A percentile compares a stretch with the other conserved stretches of the same genome.
phyloP scores from a whole-genome alignment of 2,329 filamentous ascomycete genomes.

The Paecilomyces sp. region DNA sequence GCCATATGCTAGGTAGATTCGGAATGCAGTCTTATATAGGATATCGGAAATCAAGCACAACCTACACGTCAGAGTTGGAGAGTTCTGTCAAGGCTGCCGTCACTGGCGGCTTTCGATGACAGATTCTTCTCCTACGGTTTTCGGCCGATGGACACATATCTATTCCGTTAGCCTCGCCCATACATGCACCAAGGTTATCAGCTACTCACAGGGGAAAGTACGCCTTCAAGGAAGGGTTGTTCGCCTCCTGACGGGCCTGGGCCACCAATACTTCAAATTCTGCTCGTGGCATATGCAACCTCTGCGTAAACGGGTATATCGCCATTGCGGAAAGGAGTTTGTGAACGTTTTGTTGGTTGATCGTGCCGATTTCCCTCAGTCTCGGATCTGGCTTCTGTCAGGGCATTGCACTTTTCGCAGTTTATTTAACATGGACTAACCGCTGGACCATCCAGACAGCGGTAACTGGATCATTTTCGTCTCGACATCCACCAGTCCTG shows the following conservation, averaged over 20 bases:
- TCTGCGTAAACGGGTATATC: constrained; percentile 39
- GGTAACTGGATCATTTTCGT: constrained; percentile 58
- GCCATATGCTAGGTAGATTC: background rate
- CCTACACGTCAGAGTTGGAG: background rate
- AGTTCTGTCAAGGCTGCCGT: background rate
- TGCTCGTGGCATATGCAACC: constrained; percentile 32
- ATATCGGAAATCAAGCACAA: background rate
- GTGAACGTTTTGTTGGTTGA: constrained; percentile 31
- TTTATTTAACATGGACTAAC: constrained; percentile 36
- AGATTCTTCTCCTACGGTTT: constrained; percentile 18
- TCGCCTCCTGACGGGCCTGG: constrained; percentile 31
- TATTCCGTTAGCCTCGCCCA: constrained; percentile 16
- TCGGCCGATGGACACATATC: constrained; percentile 37
- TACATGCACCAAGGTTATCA: background rate
- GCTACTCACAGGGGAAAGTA: constrained; percentile 39
- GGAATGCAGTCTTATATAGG: background rate
- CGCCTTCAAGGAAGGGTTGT: constrained; percentile 30
- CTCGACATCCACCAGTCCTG: constrained; percentile 64
- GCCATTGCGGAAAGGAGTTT: constrained; percentile 33
- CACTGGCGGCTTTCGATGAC: background rate
- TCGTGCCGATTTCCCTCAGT: constrained; percentile 34
- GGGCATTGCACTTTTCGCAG: background rate
- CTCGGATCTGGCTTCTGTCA: constrained; percentile 31
- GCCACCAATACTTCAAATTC: constrained; percentile 30
- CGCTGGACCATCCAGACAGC: constrained; percentile 61